These are phyloP conservation scores for Neurospora sp. DNA, from an alignment of 495 filamentous ascomycete species.

Conservation along the genomic window DNA sequence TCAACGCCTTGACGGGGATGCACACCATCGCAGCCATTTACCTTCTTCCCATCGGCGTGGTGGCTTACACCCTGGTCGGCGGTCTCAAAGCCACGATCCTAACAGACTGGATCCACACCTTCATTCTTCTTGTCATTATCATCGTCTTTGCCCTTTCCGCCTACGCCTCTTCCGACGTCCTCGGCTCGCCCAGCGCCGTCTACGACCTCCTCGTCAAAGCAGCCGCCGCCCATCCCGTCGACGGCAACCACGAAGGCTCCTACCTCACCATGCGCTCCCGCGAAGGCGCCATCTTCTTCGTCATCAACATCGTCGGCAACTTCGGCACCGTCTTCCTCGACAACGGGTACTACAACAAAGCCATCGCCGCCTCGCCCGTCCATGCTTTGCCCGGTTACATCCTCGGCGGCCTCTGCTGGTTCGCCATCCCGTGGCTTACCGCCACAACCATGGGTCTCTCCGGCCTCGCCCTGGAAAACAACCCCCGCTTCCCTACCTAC, in stretches of 20 bases:
- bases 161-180: slow-evolving; percentile 61
- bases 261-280: slow-evolving; percentile 86
- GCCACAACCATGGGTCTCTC: slow-evolving; percentile 93
- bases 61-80: slow-evolving; percentile 57
- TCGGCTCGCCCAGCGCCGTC: slow-evolving; percentile 71
- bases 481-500: slow-evolving; percentile 62
- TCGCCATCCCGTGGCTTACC: slow-evolving; percentile 88
- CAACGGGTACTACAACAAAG: slow-evolving; percentile 88
- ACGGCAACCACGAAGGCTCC: slow-evolving; percentile 73
- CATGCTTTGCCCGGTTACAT: slow-evolving; percentile 91
- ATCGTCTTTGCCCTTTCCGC: slow-evolving; percentile 84
- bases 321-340: slow-evolving; percentile 75
- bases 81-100: slow-evolving; percentile 41
- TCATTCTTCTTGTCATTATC: slow-evolving; percentile 80
- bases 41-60: slow-evolving; percentile 75
- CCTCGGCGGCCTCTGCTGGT: slow-evolving; percentile 84
- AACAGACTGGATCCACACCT: slow-evolving; percentile 62
- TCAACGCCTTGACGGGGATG: slow-evolving; percentile 77
- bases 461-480: slow-evolving; percentile 69
- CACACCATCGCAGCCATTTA: slow-evolving; percentile 84
- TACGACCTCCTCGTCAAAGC: slow-evolving; percentile 72
- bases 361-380: slow-evolving; percentile 81
- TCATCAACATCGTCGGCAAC: slow-evolving; percentile 87
- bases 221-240: slow-evolving; percentile 61
- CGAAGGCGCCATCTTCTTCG: slow-evolving; percentile 88